These are phyloP conservation scores for Bocquillonia castaneifolia DNA, from an alignment of 441 rosid species.

Conservation along the genomic window DNA sequence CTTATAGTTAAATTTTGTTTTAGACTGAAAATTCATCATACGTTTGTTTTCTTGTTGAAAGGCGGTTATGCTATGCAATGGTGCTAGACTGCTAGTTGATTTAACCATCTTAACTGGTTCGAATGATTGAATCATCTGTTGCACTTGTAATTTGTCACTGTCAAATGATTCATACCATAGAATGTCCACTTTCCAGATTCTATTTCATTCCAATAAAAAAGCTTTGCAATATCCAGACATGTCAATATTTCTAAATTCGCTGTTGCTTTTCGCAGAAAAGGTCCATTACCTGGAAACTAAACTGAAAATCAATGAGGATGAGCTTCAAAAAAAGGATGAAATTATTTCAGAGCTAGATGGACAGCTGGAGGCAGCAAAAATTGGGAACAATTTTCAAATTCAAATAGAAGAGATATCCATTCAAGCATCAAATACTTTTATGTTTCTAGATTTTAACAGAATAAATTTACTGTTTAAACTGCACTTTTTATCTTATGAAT, in stretches of 20 bases:
- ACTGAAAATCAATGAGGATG: slow-evolving; percentile 39
- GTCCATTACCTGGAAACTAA: slow-evolving; percentile 49
- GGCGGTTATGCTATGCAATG: not conserved
- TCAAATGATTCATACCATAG: not conserved
- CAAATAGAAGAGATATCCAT: slow-evolving; percentile 75
- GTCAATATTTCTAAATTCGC: slow-evolving; percentile 10
- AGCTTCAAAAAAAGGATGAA: slow-evolving; percentile 46
- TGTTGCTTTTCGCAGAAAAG: slow-evolving; percentile 45
- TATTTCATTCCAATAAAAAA: not conserved
- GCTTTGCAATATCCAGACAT: slow-evolving; percentile 3
- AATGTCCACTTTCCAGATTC: not conserved
- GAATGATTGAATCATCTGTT: too few species aligned
- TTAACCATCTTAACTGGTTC: too few species aligned
- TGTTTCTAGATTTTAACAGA: slow-evolving; percentile 16
- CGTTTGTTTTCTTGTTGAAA: not conserved
- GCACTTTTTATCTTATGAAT: slow-evolving; percentile 20
- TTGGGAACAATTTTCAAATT: slow-evolving; percentile 33
- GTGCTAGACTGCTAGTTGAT: slow-evolving; percentile 1
- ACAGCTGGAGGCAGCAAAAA: slow-evolving; percentile 46
- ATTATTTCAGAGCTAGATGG: slow-evolving; percentile 53
- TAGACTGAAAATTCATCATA: not conserved
- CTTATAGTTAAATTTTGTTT: slow-evolving; percentile 16
- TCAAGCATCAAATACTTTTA: slow-evolving; percentile 5
- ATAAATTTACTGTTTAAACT: slow-evolving; percentile 18
- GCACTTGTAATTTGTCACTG: not conserved